Base-by-base conservation (phyloP, 768 basidiomycete genomes). In the Psilocybe tampanensis region DNA sequence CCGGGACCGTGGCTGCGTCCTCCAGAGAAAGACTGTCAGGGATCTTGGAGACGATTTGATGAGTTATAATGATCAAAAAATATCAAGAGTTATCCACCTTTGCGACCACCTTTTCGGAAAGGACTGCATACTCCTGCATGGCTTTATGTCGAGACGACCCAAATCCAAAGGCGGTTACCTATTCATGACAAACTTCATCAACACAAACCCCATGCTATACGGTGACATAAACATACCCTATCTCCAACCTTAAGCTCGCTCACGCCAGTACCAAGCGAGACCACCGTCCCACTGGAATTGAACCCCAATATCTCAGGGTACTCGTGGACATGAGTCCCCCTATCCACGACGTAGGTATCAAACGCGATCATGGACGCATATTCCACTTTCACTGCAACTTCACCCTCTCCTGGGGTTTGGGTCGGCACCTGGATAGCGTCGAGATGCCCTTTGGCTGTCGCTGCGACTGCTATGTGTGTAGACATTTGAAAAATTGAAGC, bases 391-490 rank as follows among this genome's bases (percentile, higher is more conserved):
- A 82, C 47, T 21, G 75, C 68, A 18, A 81, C 72, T 51, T 79
- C 69, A n/a, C 66, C 73, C 8, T 64, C 56, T n/a, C 62, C 66
- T 4, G 77, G 78, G 8, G 57, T 56, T n/a, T 61, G 60, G 2
- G 78, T 80, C 1, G 70, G 56, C 5, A 76, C 68, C 47, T 74
- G 69, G 21, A 78, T 70, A 2, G 64, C 70, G 21, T 76, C 75
- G 33, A 78, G 58, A 4, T 67, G 62, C 6, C 76, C 74, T 53
- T 69, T 63, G 32, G 74, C 60, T 8, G 66, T 70, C 6, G 72
- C 68, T 8, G 76, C 80, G 44, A 81, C 68, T 9, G 76, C 80
- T 9, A 64, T 72, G 59, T 83, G 80, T 1, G 72, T 5, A 9
- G 29, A 9, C 29, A 29, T 29, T 9, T 29, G 29, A 9, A 5